Evolutionary conservation across 768 basidiomycete species (phyloP), one percentile per base, ranked within the genome.

Genomic region (Tephrocybe sp.): DNA sequence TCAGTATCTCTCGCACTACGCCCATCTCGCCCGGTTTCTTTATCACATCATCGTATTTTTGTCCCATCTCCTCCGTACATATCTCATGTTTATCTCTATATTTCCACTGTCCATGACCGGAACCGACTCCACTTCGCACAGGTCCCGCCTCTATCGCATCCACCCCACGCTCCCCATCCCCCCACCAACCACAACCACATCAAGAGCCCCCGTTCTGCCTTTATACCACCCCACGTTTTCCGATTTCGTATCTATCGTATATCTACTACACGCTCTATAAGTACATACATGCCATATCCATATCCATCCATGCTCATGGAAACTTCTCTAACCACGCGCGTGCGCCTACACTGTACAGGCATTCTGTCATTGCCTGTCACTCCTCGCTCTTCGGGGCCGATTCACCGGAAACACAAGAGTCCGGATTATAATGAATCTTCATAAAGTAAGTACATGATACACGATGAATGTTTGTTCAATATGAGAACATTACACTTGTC

Each of bases 211-310:
- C 57, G 60, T 53, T 53, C 60, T 60, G 60, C 53, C 52, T 48
- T 50, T 63, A 61, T 60, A 56, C 60, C 59, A 51, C 15, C 49
- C 16, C 44, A 50, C 32, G 26, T 40, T 65, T 61, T 59, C 56
- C 36, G 18, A 54, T 59, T 56, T 47, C 38, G 65, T 70, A 69
- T 73, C 65, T 74, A 74, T 69, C 67, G 63, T 73, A 70, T 71
- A 72, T 71, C 67, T 71, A 67, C 68, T 56, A 51, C 57, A 53
- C 53, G 60, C 58, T 67, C 60, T 65, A 54, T 66, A 67, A 61
- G 63, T 69, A 70, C 66, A 62, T 69, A 70, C 54, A 64, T 68
- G 63, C 56, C 65, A 63, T 67, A 61, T 62, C 59, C 57, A 58
- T 63, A 60, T 46, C 38, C 50, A 51, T 19, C n/a, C 36, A 19